Conservation (phyloP, 139 green algal genomes). For the Limnomonas spitsbergensis region DNA sequence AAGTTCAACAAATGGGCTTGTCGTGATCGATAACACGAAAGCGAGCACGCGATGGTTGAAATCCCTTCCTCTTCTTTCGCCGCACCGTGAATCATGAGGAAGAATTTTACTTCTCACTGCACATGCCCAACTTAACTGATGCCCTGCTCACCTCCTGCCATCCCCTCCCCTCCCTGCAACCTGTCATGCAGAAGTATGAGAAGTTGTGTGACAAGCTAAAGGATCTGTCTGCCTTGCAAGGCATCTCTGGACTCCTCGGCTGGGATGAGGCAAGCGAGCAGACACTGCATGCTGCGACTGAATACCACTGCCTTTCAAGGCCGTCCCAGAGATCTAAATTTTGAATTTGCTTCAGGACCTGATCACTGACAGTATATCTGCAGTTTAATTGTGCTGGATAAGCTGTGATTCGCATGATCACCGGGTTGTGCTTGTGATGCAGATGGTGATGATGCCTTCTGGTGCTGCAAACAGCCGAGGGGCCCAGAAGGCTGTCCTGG, state of each 20-base stretch:
- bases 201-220: constrained; percentile 62
- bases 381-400: background rate
- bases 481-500: constrained; percentile 72
- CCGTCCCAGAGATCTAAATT: background rate
- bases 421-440: background rate
- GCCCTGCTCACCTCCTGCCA: too few species aligned
- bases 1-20: too few species aligned
- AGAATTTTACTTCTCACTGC: too few species aligned
- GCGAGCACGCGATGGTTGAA: too few species aligned
- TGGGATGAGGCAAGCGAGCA: constrained; percentile 67
- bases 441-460: constrained; percentile 71
- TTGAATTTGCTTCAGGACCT: background rate
- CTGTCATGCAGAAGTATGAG: constrained; percentile 65
- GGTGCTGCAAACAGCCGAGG: constrained; percentile 52
- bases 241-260: constrained; percentile 64
- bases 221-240: constrained; percentile 58
- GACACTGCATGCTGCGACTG: background rate
- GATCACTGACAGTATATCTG: background rate
- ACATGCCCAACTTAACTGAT: too few species aligned
- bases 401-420: background rate
- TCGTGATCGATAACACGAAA: too few species aligned
- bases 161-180: too few species aligned
- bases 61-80: too few species aligned
- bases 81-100: too few species aligned
- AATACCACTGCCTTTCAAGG: constrained; percentile 6